Evolutionary conservation across 1,284 basidiomycete species (phyloP).

Genomic region (Erythrobasidium hasegawianum): DNA sequence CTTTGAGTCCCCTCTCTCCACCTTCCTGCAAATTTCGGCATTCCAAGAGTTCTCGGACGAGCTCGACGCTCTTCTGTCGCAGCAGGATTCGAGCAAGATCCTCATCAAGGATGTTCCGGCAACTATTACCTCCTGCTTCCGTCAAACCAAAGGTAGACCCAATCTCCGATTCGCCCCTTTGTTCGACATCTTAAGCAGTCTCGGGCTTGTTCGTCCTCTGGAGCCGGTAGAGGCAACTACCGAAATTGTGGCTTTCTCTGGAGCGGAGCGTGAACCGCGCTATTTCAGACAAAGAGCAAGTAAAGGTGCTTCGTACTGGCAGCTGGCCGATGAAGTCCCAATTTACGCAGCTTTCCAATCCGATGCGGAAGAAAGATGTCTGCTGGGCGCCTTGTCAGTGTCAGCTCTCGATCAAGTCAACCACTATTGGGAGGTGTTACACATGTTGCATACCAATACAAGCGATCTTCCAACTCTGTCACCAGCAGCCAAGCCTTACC

Average conservation of each 20-base stretch:
- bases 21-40: constrained; percentile 11
- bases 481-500: not conserved
- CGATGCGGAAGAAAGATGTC: not conserved
- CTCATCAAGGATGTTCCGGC: constrained; percentile 8
- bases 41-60: constrained; percentile 1
- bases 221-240: constrained; percentile 12
- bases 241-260: constrained; percentile 19
- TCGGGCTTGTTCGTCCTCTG: constrained; percentile 17
- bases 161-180: constrained; percentile 1
- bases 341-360: constrained; percentile 11
- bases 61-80: constrained; percentile 7
- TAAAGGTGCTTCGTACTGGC: constrained; percentile 11
- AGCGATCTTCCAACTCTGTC: not conserved
- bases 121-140: not conserved
- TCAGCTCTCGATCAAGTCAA: not conserved
- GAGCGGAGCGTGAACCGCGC: constrained; percentile 11
- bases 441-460: not conserved
- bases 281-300: constrained; percentile 3
- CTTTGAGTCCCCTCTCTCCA: constrained; percentile 7
- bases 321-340: constrained; percentile 10
- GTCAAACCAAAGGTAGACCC: not conserved
- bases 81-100: not conserved
- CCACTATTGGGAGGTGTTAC: constrained; percentile 13
- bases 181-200: constrained; percentile 3
- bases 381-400: constrained; percentile 2